Percentiles rank a stretch among this genome's conserved stretches.
Evolutionary conservation across 768 basidiomycete genomes (phyloP).

Genomic region (Boletus huronensis): DNA sequence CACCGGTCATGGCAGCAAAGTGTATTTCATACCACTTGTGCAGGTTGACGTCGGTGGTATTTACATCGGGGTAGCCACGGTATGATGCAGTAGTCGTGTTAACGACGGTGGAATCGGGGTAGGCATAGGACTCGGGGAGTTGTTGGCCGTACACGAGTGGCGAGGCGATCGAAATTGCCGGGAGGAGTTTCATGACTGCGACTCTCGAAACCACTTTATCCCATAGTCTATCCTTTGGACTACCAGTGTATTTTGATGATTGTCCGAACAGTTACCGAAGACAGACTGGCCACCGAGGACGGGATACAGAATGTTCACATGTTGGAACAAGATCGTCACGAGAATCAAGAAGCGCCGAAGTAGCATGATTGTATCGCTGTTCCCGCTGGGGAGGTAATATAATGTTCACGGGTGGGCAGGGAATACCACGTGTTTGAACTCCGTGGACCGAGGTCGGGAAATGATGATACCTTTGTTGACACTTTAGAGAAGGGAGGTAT

Average conservation of each 20-base stretch:
- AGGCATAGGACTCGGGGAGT: not conserved
- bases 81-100: conserved; percentile 3
- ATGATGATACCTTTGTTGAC: not conserved
- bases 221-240: not conserved
- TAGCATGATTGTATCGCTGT: not conserved
- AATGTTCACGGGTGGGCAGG: not conserved
- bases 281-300: too few relatives aligned
- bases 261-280: not conserved
- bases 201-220: not conserved
- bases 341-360: conserved; percentile 1
- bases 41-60: not conserved
- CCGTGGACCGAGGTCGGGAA: not conserved
- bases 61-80: conserved; percentile 3
- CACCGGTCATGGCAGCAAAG: not conserved
- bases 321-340: not conserved
- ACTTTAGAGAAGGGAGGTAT: not conserved
- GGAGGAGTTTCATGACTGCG: not conserved
- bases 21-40: not conserved
- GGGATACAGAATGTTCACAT: not conserved
- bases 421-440: not conserved
- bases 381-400: not conserved
- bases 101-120: not conserved
- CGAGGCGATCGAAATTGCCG: not conserved
- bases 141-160: not conserved
- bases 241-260: not conserved